Evolutionary conservation across 169 alveolate species (phyloP).

Genomic region (Cryptosporidium baileyi): DNA sequence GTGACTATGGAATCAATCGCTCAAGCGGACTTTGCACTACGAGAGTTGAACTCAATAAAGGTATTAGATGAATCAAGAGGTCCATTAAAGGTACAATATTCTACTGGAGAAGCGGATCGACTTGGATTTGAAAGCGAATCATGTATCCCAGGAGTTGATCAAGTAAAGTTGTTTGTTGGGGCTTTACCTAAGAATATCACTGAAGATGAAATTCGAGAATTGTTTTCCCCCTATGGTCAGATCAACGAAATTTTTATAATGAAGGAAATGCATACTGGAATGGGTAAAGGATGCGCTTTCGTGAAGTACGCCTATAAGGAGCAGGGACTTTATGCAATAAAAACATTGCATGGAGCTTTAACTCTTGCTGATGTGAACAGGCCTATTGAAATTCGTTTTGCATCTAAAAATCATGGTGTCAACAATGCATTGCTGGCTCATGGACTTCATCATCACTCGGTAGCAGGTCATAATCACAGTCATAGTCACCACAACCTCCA

Average conservation of each 20-base stretch:
- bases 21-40: slow-evolving; percentile 89
- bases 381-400: slow-evolving; percentile 89
- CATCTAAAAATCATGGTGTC: slow-evolving; percentile 50
- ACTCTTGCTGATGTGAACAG: slow-evolving; percentile 83
- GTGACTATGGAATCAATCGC: slow-evolving; percentile 87
- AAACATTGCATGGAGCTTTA: slow-evolving; percentile 79
- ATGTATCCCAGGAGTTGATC: slow-evolving; percentile 84
- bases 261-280: slow-evolving; percentile 83
- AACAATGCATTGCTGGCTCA: slow-evolving; percentile 15
- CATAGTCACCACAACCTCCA: not conserved
- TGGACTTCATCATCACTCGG: not conserved
- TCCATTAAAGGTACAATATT: slow-evolving; percentile 86
- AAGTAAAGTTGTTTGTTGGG: slow-evolving; percentile 89
- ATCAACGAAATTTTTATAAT: slow-evolving; percentile 86
- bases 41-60: slow-evolving; percentile 81
- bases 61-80: slow-evolving; percentile 84
- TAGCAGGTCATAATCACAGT: not conserved
- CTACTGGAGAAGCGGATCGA: slow-evolving; percentile 86
- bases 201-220: slow-evolving; percentile 82
- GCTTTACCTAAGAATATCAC: slow-evolving; percentile 82
- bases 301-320: slow-evolving; percentile 87
- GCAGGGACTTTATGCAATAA: slow-evolving; percentile 87
- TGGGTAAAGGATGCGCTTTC: slow-evolving; percentile 88
- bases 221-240: slow-evolving; percentile 84
- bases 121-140: slow-evolving; percentile 83